Evolutionary conservation across 345 rosid species (phyloP), one percentile per base, ranked within the genome.

Genomic region (Eucalyptus rudis): DNA sequence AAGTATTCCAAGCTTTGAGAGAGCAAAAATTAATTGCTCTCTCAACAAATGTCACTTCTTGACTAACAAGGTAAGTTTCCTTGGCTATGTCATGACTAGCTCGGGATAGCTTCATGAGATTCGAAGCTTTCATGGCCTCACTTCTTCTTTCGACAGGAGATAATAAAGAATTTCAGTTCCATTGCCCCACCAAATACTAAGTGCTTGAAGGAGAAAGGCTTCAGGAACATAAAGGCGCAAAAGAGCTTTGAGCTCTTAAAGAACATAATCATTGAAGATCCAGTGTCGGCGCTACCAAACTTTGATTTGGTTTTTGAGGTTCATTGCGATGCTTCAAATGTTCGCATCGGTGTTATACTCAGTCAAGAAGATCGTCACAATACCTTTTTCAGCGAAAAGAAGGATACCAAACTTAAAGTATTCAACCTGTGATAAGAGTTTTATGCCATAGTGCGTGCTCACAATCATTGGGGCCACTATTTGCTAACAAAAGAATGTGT

Each of bases 281-380:
- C 0, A 58, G n/a, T 10, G 13, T 58, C 29, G 1, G 64, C 7
- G 4, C 64, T 5, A 10, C 13, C 3, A 1, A 10, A 58, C n/a
- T 58, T 58, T 0, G 13, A 24, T 4, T 25, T 58, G 3, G n/a
- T 25, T 24, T 58, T 58, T 20, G 64, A 24, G 0, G 64, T 58
- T 58, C 64, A 44, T 58, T 10, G 13, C 29, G 52, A 50, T 1
- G 52, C 17, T 50, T 50, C 19, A 50, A 50, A 50, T 3, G 52
- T 50, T 8, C 17, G 52, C 52, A 15, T 50, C 3, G 3, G 19
- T 50, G 19, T 15, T 50, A 1, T 15, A 2, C 52, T 50, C 52
- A 2, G 0, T 50, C 52, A 5, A 2, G 52, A 50, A 5, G 19
- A 15, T 0, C 52, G 7, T 5, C 52, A 15, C 19, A 50, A 5